These are phyloP conservation scores for Hansenula sp. DNA, from an alignment of 1,139 yeast genomes.

Conservation along the genomic window DNA sequence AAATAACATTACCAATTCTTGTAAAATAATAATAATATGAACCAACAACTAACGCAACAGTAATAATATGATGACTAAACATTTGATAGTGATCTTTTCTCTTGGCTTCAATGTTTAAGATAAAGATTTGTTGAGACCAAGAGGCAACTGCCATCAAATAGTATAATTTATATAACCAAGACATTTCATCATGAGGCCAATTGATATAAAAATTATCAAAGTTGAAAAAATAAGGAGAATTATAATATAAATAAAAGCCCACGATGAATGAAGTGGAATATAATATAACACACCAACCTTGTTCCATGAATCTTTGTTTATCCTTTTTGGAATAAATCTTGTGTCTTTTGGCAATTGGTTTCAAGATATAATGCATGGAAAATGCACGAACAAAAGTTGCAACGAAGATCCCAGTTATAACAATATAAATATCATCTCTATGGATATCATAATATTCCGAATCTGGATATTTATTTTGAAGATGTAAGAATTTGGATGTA, in stretches of 20 bases:
- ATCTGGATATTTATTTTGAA: conserved; percentile 42
- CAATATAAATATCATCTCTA: conserved; percentile 50
- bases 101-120: conserved; percentile 69
- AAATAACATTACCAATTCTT: conserved; percentile 74
- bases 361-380: conserved; percentile 53
- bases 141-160: conserved; percentile 69
- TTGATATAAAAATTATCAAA: conserved; percentile 58
- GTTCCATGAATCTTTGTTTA: conserved; percentile 74
- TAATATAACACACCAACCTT: conserved; percentile 75
- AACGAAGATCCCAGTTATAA: conserved; percentile 50
- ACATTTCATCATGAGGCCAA: conserved; percentile 70
- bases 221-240: conserved; percentile 58
- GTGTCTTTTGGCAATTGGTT: conserved; percentile 49
- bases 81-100: conserved; percentile 84
- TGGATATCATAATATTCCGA: conserved; percentile 48
- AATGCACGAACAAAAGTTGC: conserved; percentile 59
- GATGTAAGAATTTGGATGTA: conserved; percentile 39
- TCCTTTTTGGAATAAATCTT: conserved; percentile 50
- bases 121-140: conserved; percentile 81
- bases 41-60: conserved; percentile 63
- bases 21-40: conserved; percentile 72
- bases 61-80: conserved; percentile 86
- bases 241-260: conserved; percentile 56
- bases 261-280: conserved; percentile 50
- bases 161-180: conserved; percentile 55